A percentile compares a stretch with the other conserved stretches of the same genome.
Evolutionary conservation across 1,284 basidiomycete genomes (phyloP).

Genomic region (Irpex sp.): DNA sequence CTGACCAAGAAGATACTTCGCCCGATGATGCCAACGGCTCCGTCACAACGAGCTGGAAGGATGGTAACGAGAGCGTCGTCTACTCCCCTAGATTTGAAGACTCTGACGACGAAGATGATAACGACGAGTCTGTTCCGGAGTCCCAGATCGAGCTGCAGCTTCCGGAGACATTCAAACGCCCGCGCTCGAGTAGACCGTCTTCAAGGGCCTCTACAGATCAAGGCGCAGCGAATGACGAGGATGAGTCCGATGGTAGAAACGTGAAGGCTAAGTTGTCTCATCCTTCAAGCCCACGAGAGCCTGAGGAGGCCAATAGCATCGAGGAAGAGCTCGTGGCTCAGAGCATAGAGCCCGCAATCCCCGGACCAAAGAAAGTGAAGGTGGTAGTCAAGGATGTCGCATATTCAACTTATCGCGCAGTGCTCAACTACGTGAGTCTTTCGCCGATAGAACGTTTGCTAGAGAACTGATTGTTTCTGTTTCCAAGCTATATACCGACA

Average conservation of each 20-base stretch:
- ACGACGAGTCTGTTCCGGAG: conserved; percentile 47
- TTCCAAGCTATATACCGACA: conserved; percentile 78
- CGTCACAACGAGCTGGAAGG: neutral
- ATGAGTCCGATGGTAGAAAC: neutral
- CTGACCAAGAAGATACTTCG: conserved; percentile 25
- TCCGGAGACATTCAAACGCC: neutral
- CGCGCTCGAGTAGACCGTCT: neutral
- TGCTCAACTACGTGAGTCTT: conserved; percentile 74
- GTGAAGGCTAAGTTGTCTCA: neutral
- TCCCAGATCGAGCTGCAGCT: conserved; percentile 17
- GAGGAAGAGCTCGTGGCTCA: neutral
- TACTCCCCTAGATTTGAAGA: conserved; percentile 41
- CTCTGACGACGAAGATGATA: conserved; percentile 38
- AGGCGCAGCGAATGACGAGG: neutral
- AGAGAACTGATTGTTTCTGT: neutral
- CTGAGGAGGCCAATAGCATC: neutral
- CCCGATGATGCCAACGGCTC: neutral
- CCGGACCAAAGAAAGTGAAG: conserved; percentile 46
- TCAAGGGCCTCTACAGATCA: neutral
- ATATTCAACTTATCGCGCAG: conserved; percentile 79
- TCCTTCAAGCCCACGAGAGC: neutral
- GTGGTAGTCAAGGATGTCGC: conserved; percentile 76
- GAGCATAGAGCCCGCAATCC: conserved; percentile 10
- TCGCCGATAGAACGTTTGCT: neutral
- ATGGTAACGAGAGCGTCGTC: conserved; percentile 15